Evolutionary conservation across 2,329 filamentous ascomycete species (phyloP), one percentile per base, ranked within the genome.

Genomic region (Huntiella abstrusa): DNA sequence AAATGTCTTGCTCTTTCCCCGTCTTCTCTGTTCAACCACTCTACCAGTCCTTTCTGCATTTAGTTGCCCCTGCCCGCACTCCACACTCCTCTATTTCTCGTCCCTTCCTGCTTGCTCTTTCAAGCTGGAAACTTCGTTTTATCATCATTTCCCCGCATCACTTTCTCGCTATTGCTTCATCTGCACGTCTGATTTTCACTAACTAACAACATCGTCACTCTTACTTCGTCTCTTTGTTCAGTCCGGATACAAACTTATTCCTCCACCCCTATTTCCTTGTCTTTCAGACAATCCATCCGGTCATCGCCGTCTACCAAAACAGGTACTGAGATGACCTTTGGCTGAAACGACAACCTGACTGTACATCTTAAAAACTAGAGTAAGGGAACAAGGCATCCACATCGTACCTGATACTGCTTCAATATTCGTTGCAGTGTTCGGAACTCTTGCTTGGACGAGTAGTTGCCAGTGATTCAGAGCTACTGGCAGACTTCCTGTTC

Each of bases 381-480:
- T 39, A 40, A 35, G 41, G 48, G 38, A 32, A 45, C 32, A 42
- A 52, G 35, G 44, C 46, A 36, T 41, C 49, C 41, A 28, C 43
- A 17, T 43, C 49, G 22, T 28, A 10, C 36, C 46, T n/a, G 19
- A 41, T 19, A 41, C 33, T 32, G 28, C 40, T 32, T 15, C 40
- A 11, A 41, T 28, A 28, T 28, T 28, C 6, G 22, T 28, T 28
- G 22, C 22, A 28, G 22, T 28, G 22, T 28, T 28, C 22, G 22
- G 32, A 4, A 40, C 32, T 36, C 15, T 19, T 22, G 15, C 40
- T 41, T 49, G 41, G 43, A 37, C 41, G 46, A 51, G 45, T 45
- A 49, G 37, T 44, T 49, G 47, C 36, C 43, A 49, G 47, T 49
- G 47, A 49, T 49, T 49, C 47, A 49, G 47, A 49, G 47, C 41